phyloP scores from a whole-genome alignment of 148 eudicot species.

The Suaeda aralocaspica region DNA sequence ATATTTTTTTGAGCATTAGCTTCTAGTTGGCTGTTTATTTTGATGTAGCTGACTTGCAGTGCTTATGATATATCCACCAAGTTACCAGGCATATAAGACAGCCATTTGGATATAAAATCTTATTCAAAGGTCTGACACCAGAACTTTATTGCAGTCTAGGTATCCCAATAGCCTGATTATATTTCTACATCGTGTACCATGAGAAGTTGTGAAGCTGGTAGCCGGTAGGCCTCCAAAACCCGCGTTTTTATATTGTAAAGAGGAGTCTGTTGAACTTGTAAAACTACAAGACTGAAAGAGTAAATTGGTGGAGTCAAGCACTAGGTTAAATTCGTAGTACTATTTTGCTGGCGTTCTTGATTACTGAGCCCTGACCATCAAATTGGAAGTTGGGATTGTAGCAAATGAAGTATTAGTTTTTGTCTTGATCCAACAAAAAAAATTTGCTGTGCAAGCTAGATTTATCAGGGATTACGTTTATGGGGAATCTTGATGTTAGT shows the following conservation, averaged over 20 bases:
- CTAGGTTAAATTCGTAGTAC: not conserved
- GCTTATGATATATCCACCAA: not conserved
- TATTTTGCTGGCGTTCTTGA: not conserved
- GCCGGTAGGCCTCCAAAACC: not conserved
- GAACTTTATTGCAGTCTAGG: not conserved
- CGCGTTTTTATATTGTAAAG: not conserved
- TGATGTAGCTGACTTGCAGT: not conserved
- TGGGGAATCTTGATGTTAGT: not conserved
- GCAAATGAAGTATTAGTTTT: not conserved
- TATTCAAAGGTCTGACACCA: not conserved
- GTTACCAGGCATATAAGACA: constrained; percentile 3
- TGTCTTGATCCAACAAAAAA: not conserved
- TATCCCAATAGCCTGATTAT: not conserved
- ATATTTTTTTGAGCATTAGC: not conserved
- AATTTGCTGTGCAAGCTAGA: not conserved
- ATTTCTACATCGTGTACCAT: not conserved
- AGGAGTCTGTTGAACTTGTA: not conserved
- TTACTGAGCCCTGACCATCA: not conserved
- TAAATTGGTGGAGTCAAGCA: not conserved
- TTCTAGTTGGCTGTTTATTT: not conserved
- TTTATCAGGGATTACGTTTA: not conserved
- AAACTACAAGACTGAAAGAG: not conserved
- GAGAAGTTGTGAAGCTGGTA: not conserved
- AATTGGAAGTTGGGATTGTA: no score
- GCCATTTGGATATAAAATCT: not conserved